These are phyloP conservation scores for Cryptococcus sp. DNA, from an alignment of 1,284 basidiomycete genomes.

Conservation along the genomic window DNA sequence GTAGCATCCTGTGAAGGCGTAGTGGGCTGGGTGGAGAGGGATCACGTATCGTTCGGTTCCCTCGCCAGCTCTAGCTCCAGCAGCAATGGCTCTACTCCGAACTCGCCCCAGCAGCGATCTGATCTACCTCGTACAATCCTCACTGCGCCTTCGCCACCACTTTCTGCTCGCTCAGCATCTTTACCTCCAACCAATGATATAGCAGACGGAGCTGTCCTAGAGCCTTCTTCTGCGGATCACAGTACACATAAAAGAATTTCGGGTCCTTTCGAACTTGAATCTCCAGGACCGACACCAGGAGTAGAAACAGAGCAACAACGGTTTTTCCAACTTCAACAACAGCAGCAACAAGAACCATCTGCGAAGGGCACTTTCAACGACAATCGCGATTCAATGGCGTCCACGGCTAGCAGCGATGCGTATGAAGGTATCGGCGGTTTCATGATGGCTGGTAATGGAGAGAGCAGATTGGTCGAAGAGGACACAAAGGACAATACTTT, in stretches of 20 bases:
- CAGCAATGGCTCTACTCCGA: neutral
- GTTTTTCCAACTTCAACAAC: conserved; percentile 5
- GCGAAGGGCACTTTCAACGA: too few relatives aligned
- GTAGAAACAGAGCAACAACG: conserved; percentile 1
- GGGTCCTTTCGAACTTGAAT: conserved; percentile 41
- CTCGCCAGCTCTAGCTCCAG: conserved; percentile 16
- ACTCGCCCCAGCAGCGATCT: neutral
- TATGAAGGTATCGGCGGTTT: conserved; percentile 40
- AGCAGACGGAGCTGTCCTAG: conserved; percentile 2
- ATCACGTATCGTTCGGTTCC: conserved; percentile 63
- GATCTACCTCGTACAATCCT: neutral
- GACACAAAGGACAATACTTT: neutral
- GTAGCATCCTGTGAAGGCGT: conserved; percentile 88
- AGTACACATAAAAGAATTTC: conserved; percentile 20
- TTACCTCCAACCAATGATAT: conserved; percentile 21
- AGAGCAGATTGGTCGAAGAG: conserved; percentile 10
- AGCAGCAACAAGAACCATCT: neutral
- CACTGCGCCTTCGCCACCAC: too few relatives aligned
- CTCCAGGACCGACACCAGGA: conserved; percentile 21
- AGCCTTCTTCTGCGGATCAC: neutral
- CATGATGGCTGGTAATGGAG: conserved; percentile 34
- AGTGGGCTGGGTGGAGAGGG: conserved; percentile 73
- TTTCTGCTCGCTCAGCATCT: neutral
- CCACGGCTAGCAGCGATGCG: conserved; percentile 32
- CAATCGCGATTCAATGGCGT: conserved; percentile 24